Evolutionary conservation across 2,329 filamentous ascomycete species (phyloP), one percentile per base, ranked within the genome.

Genomic region (Claviceps monticola): DNA sequence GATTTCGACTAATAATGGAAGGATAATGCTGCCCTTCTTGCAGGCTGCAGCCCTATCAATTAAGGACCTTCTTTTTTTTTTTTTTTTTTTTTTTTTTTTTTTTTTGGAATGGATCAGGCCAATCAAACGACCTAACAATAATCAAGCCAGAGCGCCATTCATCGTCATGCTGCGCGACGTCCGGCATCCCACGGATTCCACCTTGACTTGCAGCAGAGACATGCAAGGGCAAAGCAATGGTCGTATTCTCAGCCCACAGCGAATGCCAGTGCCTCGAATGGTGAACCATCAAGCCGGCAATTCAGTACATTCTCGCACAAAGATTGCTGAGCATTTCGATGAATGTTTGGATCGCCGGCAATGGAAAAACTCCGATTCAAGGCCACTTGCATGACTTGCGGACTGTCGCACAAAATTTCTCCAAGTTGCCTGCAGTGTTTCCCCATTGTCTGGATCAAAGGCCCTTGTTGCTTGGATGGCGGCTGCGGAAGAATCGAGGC

Each of bases 161-260:
- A 4, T 42, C 37, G 37, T 17, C n/a, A 14, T 17, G 8, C 21
- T 43, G 17, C 21, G 5, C 41, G 26, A 49, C 17, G 13, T 45
- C 49, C 5, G 16, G 41, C 41, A 19, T 26, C 34, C 34, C 39
- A 42, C 29, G 19, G 37, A 6, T 26, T 38, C 39, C 48, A 44
- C 52, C 49, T 50, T 46, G 51, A 51, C 51, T 42, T 52, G 50
- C 53, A 54, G 29, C 48, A 53, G 55, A 54, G 55, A 55, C 55
- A 56, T 53, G 55, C 55, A 56, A 55, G 55, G 55, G 55, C 47
- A 47, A 9, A 38, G 16, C 8, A n/a, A n/a, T 41, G 39, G 8
- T 21, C 41, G 26, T 34, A 39, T 49, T 52, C 29, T 11, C 41
- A 45, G 36, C 19, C 23, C 34, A 26, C 9, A 17, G 19, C 17